Evolutionary conservation across 2,329 filamentous ascomycete genomes (phyloP).

Genomic region (Huntiella savannae): DNA sequence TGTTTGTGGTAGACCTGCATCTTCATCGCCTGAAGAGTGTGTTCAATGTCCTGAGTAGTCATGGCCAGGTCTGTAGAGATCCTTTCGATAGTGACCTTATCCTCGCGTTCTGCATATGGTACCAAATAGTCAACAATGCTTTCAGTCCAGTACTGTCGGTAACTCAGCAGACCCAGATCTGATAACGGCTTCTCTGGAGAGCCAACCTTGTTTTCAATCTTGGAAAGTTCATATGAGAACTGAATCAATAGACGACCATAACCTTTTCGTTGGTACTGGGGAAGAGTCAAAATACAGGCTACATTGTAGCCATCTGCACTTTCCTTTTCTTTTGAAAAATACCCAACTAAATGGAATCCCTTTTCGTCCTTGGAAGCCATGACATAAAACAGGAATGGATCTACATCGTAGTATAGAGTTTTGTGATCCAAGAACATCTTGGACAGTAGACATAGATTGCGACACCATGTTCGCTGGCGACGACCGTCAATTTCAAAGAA

Average conservation of each 20-base stretch:
- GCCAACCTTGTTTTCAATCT: constrained; percentile 84
- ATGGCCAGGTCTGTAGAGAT: constrained; percentile 67
- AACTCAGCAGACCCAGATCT: constrained; percentile 80
- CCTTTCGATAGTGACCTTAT: constrained; percentile 67
- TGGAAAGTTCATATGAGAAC: constrained; percentile 92
- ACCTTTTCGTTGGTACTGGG: constrained; percentile 88
- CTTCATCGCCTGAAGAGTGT: constrained; percentile 80
- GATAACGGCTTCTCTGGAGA: constrained; percentile 93
- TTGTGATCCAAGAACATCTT: constrained; percentile 98
- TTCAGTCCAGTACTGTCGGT: constrained; percentile 95
- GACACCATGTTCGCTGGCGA: constrained; percentile 86
- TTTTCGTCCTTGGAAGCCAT: constrained; percentile 82
- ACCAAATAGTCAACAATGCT: constrained; percentile 78
- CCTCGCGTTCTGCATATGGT: constrained; percentile 45
- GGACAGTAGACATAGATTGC: constrained; percentile 81
- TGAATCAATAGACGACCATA: constrained; percentile 87
- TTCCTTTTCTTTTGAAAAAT: constrained; percentile 98
- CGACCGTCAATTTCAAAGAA: constrained; percentile 96
- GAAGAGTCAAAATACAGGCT: constrained; percentile 89
- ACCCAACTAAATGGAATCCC: constrained; percentile 93
- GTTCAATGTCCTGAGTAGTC: constrained; percentile 94
- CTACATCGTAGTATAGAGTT: constrained; percentile 98
- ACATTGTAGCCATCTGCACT: constrained; percentile 94
- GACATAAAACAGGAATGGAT: constrained; percentile 95
- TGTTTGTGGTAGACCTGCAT: constrained; percentile 95